These are phyloP conservation scores for Fraxinus nigra DNA, from an alignment of 305 asterid species.

Conservation along the genomic window DNA sequence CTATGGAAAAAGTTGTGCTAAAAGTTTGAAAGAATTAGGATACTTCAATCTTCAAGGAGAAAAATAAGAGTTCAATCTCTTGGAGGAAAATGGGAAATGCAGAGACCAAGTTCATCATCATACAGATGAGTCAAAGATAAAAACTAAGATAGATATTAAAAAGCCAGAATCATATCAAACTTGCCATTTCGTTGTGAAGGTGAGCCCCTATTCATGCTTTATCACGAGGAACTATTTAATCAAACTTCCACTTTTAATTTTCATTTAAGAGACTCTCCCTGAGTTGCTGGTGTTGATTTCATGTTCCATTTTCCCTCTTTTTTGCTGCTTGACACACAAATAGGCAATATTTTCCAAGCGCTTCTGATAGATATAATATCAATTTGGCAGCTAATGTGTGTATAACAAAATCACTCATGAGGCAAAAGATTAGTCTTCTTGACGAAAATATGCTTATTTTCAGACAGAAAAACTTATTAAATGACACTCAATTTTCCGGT, in stretches of 20 bases:
- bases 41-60: neutral
- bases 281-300: neutral
- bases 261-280: neutral
- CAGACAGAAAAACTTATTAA: neutral
- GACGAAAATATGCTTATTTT: neutral
- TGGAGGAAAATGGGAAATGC: neutral
- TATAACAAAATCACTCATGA: neutral
- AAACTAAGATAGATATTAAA: neutral
- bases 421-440: neutral
- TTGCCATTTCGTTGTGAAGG: neutral
- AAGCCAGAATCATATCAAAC: neutral
- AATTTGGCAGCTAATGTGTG: neutral
- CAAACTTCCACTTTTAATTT: neutral
- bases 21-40: neutral
- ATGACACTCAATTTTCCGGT: neutral
- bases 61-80: neutral
- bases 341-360: neutral
- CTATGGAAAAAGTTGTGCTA: neutral
- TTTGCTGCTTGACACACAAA: neutral
- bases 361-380: neutral
- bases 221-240: neutral
- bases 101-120: neutral
- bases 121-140: neutral
- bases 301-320: neutral
- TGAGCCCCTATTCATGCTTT: neutral